Base-by-base conservation (phyloP, 179 eudicot genomes). In the Gypsophila paniculata region DNA sequence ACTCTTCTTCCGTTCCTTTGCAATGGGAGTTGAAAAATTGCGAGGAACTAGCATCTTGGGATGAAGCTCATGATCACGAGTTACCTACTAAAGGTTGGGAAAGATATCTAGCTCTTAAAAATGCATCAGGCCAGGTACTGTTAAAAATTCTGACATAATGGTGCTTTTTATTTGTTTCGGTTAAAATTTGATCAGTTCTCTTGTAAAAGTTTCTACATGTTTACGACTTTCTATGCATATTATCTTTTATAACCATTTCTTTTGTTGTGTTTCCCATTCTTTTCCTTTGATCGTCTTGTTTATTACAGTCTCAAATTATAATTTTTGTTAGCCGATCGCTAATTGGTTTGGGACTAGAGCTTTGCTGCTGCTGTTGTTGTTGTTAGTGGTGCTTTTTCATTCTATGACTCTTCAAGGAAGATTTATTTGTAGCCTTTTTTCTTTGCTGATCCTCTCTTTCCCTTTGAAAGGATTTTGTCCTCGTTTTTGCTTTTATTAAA, bases 71-170 rank as follows among this genome's bases (percentile, higher is more conserved):
- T 75, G 77, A 74, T 78, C 64, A 42, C 55, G 26, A 65, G 52
- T 54, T 80, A 68, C 62, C 83, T 63, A 77, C 71, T 46, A 86
- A 85, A 44, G 78, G 80, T 72, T 92, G 96, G 98, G 98, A 90
- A 72, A 87, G 86, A 83, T 90, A 76, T 74, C 79, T 92, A 84
- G 76, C 75, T 68, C 72, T 92, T 81, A 88, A 81, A 74, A 87
- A 92, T 82, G 79, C 85, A 54, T 83, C 98, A 38, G 98, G 98
- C 82, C 80, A 81, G 90, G 93, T 88, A 86, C 44, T 72, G 39
- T 55, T 57, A 3, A 51, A 57, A 55, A 46, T 69, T 54, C 38
- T 22, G 44, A 51, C 38, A 15, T 8, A 6, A 44, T 36, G 57
- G 55, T 74, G 15, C 6, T 21, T n/a, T 61, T 29, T 42, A 61